Evolutionary conservation across 1,139 yeast genomes (phyloP).

Genomic region (Protomyces gravidus): DNA sequence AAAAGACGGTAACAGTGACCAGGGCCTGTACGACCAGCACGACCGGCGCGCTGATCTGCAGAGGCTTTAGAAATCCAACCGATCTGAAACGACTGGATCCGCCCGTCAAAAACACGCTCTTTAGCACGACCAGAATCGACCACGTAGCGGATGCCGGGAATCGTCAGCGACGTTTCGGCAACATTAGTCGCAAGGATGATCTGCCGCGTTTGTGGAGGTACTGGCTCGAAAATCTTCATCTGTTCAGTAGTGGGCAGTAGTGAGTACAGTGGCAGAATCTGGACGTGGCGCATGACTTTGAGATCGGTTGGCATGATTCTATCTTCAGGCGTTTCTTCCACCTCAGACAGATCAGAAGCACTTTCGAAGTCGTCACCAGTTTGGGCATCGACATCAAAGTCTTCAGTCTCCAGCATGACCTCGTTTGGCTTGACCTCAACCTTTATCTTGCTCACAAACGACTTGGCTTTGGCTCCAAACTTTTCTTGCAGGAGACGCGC

Average conservation of each 20-base stretch:
- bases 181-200: constrained; percentile 96
- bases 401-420: constrained; percentile 71
- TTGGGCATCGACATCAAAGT: constrained; percentile 58
- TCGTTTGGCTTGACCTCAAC: constrained; percentile 40
- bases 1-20: constrained; percentile 92
- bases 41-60: constrained; percentile 91
- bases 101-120: constrained; percentile 76
- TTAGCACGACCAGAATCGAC: constrained; percentile 94
- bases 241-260: constrained; percentile 88
- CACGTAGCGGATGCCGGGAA: constrained; percentile 91
- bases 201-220: constrained; percentile 78
- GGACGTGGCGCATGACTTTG: constrained; percentile 53
- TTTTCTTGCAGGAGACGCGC: constrained; percentile 46
- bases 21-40: constrained; percentile 99
- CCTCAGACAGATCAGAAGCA: constrained; percentile 38
- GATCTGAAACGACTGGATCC: constrained; percentile 84
- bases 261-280: constrained; percentile 88
- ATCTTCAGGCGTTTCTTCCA: constrained; percentile 52
- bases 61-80: constrained; percentile 95
- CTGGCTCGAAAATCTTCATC: constrained; percentile 81
- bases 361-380: constrained; percentile 10
- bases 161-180: constrained; percentile 95
- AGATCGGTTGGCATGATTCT: constrained; percentile 58
- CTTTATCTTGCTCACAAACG: constrained; percentile 44
- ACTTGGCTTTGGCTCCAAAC: constrained; percentile 43